These are phyloP conservation scores for Gracilariopsis chorda DNA, from an alignment of 23 red algal genomes.

Conservation along the genomic window DNA sequence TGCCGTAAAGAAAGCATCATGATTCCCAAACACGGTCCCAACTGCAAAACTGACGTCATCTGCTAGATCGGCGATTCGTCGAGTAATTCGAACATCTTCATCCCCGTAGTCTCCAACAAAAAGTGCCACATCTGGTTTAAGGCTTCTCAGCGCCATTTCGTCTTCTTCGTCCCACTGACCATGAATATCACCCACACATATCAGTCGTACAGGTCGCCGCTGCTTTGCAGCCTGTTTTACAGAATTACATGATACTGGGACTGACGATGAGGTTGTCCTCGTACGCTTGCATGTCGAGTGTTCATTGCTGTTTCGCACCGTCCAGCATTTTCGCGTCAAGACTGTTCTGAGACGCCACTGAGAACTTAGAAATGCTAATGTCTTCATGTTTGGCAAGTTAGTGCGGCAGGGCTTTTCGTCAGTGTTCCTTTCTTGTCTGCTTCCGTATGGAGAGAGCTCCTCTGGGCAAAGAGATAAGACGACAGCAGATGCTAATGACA, in stretches of 20 bases:
- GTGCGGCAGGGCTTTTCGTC: no score
- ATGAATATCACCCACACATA: slow-evolving; percentile 87
- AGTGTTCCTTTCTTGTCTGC: no score
- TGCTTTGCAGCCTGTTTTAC: neutral
- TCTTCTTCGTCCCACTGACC: slow-evolving; percentile 65
- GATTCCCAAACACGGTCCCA: slow-evolving; percentile 78
- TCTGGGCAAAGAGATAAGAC: no score
- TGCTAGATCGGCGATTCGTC: slow-evolving; percentile 30
- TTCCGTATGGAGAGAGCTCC: no score
- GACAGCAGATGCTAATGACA: no score
- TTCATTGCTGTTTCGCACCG: no score
- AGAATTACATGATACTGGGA: neutral
- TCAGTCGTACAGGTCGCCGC: slow-evolving; percentile 29
- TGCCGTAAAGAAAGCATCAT: slow-evolving; percentile 85
- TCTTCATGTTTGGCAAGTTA: neutral
- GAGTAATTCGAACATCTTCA: slow-evolving; percentile 62
- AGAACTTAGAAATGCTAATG: neutral
- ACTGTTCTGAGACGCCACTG: neutral
- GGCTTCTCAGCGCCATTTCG: slow-evolving; percentile 20
- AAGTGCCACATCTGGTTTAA: slow-evolving; percentile 65
- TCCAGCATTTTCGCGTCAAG: neutral
- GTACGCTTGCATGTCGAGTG: no score
- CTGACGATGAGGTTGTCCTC: neutral
- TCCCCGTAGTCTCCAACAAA: slow-evolving; percentile 90
- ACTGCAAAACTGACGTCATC: neutral